These are phyloP conservation scores for Ceratocystiopsis brevicomis DNA, from an alignment of 2,329 filamentous ascomycete species.

Conservation along the genomic window DNA sequence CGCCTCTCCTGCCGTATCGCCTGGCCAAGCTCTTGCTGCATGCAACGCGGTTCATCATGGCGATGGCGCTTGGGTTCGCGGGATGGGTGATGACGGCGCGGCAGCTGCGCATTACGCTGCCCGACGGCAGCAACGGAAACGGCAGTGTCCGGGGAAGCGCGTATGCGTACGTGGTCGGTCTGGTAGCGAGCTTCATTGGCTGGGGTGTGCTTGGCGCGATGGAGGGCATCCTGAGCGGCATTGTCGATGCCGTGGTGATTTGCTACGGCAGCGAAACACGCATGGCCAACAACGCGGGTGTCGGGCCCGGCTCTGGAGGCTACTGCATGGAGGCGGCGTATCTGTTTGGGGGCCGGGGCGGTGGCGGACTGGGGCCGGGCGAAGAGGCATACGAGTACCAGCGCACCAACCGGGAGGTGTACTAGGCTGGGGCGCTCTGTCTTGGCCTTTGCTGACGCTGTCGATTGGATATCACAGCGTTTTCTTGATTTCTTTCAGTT, in stretches of 20 bases:
- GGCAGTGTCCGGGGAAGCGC: slow-evolving; percentile 53
- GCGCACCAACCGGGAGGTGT: slow-evolving; percentile 6
- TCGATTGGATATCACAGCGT: no score
- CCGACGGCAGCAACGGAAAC: slow-evolving; percentile 18
- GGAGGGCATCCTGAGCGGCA: slow-evolving; percentile 71
- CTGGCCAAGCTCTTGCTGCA: slow-evolving; percentile 83
- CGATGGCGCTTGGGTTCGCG: slow-evolving; percentile 72
- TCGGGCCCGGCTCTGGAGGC: slow-evolving; percentile 35
- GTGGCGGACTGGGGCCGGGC: not conserved
- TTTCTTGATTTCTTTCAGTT: no score
- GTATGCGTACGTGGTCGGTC: slow-evolving; percentile 84
- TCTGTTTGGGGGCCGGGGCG: slow-evolving; percentile 51
- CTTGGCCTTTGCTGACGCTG: no score
- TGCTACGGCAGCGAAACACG: slow-evolving; percentile 85
- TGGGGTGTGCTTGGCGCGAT: slow-evolving; percentile 85
- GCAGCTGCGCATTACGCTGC: slow-evolving; percentile 45
- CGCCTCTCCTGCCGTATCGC: slow-evolving; percentile 60
- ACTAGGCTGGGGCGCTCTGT: slow-evolving; percentile 3
- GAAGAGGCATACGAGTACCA: slow-evolving; percentile 4
- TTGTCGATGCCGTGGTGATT: slow-evolving; percentile 73
- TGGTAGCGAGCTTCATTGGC: slow-evolving; percentile 85
- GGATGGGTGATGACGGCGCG: slow-evolving; percentile 93
- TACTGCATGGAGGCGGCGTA: slow-evolving; percentile 87
- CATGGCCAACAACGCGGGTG: slow-evolving; percentile 28
- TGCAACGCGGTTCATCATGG: slow-evolving; percentile 80